These are phyloP conservation scores for Cenchrus purpureus DNA, from an alignment of 176 grass and related monocot genomes.

Conservation along the genomic window DNA sequence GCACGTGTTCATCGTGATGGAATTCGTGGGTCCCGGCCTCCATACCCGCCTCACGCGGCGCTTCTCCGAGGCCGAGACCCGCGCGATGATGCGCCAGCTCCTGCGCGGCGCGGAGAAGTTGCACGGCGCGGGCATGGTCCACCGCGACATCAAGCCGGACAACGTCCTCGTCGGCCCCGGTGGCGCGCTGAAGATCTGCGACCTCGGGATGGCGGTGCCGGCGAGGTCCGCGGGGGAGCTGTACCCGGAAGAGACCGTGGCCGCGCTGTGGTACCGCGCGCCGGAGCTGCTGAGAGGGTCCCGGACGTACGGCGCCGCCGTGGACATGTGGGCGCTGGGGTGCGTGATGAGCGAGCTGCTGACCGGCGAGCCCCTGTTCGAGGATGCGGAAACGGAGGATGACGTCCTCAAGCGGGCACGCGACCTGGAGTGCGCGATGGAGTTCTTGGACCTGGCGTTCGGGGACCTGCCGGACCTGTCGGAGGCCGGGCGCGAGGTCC, in stretches of 20 bases:
- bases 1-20: constrained; percentile 20
- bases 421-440: not conserved
- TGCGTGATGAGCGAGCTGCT: constrained; percentile 26
- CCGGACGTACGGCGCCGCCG: not conserved
- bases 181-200: constrained; percentile 47
- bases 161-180: constrained; percentile 20
- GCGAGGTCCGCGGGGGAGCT: not conserved
- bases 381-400: not conserved
- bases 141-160: constrained; percentile 32
- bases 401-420: not conserved
- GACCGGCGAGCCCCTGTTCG: constrained; percentile 22
- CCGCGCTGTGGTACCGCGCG: constrained; percentile 12
- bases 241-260: not conserved
- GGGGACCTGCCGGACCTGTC: not conserved
- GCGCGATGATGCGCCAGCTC: constrained; percentile 27
- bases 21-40: constrained; percentile 12
- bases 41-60: not conserved
- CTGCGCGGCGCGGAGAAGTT: constrained; percentile 6
- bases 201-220: constrained; percentile 40
- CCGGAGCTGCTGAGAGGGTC: not conserved
- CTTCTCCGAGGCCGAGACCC: constrained; percentile 5
- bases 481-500: constrained; percentile 28
- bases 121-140: constrained; percentile 13
- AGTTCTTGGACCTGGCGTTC: not conserved
- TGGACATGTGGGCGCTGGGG: constrained; percentile 30